These are phyloP conservation scores for Raddia guianensis DNA, from an alignment of 176 grass and related monocot species.

Conservation along the genomic window DNA sequence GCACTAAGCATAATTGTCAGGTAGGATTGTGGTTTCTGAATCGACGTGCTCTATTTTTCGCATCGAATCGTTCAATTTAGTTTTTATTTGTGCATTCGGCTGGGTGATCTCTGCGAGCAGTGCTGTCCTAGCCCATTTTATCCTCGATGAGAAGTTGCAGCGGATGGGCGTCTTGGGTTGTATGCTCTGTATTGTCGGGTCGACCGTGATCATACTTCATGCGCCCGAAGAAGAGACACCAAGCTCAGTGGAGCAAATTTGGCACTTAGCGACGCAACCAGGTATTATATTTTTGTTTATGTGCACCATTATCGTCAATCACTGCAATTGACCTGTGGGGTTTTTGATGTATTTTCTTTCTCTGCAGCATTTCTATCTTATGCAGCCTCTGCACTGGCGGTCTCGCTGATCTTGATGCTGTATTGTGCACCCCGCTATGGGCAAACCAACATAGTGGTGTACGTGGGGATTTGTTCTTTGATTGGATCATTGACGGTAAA, in stretches of 20 bases:
- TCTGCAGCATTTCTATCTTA: conserved; percentile 78
- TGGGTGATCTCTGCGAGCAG: conserved; percentile 39
- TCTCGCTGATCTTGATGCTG: conserved; percentile 83
- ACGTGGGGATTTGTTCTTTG: conserved; percentile 88
- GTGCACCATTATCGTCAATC: not conserved
- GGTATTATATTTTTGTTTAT: conserved; percentile 35
- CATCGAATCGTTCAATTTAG: not conserved
- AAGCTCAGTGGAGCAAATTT: conserved; percentile 85
- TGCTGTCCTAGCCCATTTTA: conserved; percentile 94
- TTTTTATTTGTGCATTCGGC: conserved; percentile 8
- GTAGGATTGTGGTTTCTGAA: conserved; percentile 26
- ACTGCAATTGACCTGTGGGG: not conserved
- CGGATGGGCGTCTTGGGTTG: conserved; percentile 91
- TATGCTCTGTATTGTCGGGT: conserved; percentile 86
- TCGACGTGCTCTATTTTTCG: no score
- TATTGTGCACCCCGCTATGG: conserved; percentile 84
- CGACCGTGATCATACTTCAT: conserved; percentile 92
- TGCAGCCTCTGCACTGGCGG: conserved; percentile 55
- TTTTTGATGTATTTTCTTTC: conserved; percentile 23
- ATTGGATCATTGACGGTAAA: conserved; percentile 91
- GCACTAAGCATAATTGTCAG: conserved; percentile 97
- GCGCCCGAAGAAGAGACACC: conserved; percentile 81
- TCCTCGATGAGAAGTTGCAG: conserved; percentile 83
- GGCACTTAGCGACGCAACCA: conserved; percentile 84
- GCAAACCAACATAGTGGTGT: conserved; percentile 88